Evolutionary conservation across 2,329 filamentous ascomycete species (phyloP).

Genomic region (Lasiodiplodia hormozganensis): DNA sequence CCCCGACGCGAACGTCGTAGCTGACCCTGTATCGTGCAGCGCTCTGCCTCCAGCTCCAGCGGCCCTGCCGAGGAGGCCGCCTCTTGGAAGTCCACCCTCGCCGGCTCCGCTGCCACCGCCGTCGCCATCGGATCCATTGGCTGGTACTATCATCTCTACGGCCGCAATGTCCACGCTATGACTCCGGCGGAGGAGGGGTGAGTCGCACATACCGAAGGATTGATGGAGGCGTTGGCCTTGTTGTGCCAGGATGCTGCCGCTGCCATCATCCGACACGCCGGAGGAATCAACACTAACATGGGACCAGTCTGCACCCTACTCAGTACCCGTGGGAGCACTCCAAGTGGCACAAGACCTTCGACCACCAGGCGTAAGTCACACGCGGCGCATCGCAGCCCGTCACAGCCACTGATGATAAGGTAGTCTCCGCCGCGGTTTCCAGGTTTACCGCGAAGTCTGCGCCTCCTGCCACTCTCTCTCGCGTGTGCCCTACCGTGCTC

Average conservation of each 20-base stretch:
- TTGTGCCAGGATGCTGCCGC: background rate
- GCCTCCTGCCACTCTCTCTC: slow-evolving; percentile 95
- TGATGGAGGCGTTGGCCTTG: slow-evolving; percentile 21
- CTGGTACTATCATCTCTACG: slow-evolving; percentile 98
- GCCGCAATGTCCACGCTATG: slow-evolving; percentile 84
- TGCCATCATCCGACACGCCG: slow-evolving; percentile 19
- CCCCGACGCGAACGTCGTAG: slow-evolving; percentile 32
- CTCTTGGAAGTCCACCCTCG: slow-evolving; percentile 82
- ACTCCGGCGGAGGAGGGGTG: slow-evolving; percentile 98
- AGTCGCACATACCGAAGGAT: slow-evolving; percentile 54
- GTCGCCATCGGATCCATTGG: slow-evolving; percentile 87
- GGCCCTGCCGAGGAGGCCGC: slow-evolving; percentile 73
- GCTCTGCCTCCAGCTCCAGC: slow-evolving; percentile 73
- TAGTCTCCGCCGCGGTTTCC: slow-evolving; percentile 97
- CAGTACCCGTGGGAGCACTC: slow-evolving; percentile 95
- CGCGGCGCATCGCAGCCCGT: slow-evolving; percentile 4
- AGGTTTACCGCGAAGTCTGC: slow-evolving; percentile 99
- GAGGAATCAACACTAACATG: slow-evolving; percentile 15
- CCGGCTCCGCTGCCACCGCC: slow-evolving; percentile 84
- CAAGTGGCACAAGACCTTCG: slow-evolving; percentile 93
- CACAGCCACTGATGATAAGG: slow-evolving; percentile 9
- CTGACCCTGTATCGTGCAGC: slow-evolving; percentile 49
- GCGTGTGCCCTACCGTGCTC: slow-evolving; percentile 89
- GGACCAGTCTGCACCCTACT: slow-evolving; percentile 81
- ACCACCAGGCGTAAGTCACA: slow-evolving; percentile 86